Conservation (phyloP, 495 filamentous ascomycete genomes). For the Aspergillus olivimuriae region DNA sequence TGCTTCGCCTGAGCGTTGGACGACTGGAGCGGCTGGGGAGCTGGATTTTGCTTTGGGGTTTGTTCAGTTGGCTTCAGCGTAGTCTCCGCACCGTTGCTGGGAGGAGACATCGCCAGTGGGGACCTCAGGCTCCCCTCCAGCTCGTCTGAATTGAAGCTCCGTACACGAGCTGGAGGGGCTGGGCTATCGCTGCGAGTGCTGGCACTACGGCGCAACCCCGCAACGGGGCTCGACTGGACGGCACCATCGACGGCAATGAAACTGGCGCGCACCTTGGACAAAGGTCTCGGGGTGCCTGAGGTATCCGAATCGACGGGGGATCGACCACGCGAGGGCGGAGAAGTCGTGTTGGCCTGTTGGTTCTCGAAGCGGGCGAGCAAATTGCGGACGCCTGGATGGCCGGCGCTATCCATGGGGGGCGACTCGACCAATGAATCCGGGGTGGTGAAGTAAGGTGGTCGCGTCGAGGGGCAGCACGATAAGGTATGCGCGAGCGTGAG, state of each 20-base stretch:
- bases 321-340: conserved; percentile 67
- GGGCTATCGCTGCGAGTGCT: conserved; percentile 29
- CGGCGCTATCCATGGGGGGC: conserved; percentile 41
- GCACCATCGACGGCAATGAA: conserved; percentile 71
- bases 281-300: conserved; percentile 47
- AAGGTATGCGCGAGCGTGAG: background rate
- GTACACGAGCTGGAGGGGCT: conserved; percentile 24
- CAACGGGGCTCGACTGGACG: conserved; percentile 25
- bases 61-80: conserved; percentile 15
- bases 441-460: background rate
- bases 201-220: conserved; percentile 28
- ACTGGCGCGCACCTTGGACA: conserved; percentile 74
- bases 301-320: conserved; percentile 53
- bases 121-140: conserved; percentile 25
- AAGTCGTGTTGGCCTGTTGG: conserved; percentile 43
- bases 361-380: conserved; percentile 88
- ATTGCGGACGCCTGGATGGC: conserved; percentile 56
- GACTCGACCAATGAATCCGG: background rate
- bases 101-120: conserved; percentile 23
- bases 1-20: conserved; percentile 3
- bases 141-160: conserved; percentile 29
- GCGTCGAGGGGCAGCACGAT: no score
- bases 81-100: conserved; percentile 15
- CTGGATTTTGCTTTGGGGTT: no score
- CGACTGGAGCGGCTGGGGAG: no score